A percentile compares a stretch with the other conserved stretches of the same genome.
Conservation (phyloP, 345 rosid genomes). For the Citrus australasica region DNA sequence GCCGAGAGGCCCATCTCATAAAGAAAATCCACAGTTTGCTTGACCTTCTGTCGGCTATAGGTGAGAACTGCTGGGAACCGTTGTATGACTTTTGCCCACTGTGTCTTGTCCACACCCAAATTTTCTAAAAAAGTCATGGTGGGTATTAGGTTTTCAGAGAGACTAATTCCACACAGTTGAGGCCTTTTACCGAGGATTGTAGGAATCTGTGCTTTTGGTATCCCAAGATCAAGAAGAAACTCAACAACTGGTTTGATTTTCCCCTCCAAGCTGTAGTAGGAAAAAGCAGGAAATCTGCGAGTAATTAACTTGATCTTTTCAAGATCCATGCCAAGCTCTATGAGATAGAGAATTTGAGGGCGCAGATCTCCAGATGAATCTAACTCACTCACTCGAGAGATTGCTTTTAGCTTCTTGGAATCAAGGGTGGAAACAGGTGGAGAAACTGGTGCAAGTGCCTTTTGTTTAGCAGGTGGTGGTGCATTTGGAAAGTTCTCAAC, state of each 20-base stretch:
- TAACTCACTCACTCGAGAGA: slow-evolving; percentile 61
- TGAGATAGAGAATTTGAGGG: slow-evolving; percentile 68
- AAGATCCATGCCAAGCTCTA: slow-evolving; percentile 74
- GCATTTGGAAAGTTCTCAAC: slow-evolving; percentile 70
- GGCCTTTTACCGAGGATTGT: slow-evolving; percentile 70
- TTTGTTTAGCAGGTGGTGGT: slow-evolving; percentile 40
- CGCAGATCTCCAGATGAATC: slow-evolving; percentile 59
- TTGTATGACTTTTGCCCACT: slow-evolving; percentile 82
- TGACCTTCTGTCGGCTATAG: slow-evolving; percentile 74
- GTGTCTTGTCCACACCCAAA: slow-evolving; percentile 71
- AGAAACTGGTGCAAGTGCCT: slow-evolving; percentile 25
- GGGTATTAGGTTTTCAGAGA: slow-evolving; percentile 68
- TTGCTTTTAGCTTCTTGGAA: slow-evolving; percentile 53
- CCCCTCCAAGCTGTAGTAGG: slow-evolving; percentile 77
- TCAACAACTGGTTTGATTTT: slow-evolving; percentile 88
- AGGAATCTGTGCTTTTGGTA: slow-evolving; percentile 62
- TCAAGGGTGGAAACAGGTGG: slow-evolving; percentile 33
- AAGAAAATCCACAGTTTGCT: slow-evolving; percentile 60
- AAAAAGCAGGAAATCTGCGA: slow-evolving; percentile 69
- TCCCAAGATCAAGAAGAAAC: slow-evolving; percentile 77
- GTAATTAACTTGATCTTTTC: slow-evolving; percentile 81
- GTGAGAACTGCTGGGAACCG: slow-evolving; percentile 81
- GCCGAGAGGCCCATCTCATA: slow-evolving; percentile 62
- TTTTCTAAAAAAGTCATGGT: slow-evolving; percentile 73
- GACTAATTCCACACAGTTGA: slow-evolving; percentile 83